Evolutionary conservation across 805 yeast species (phyloP), one percentile per base, ranked within the genome.

Genomic region (Wickerhamiella dianesei): DNA sequence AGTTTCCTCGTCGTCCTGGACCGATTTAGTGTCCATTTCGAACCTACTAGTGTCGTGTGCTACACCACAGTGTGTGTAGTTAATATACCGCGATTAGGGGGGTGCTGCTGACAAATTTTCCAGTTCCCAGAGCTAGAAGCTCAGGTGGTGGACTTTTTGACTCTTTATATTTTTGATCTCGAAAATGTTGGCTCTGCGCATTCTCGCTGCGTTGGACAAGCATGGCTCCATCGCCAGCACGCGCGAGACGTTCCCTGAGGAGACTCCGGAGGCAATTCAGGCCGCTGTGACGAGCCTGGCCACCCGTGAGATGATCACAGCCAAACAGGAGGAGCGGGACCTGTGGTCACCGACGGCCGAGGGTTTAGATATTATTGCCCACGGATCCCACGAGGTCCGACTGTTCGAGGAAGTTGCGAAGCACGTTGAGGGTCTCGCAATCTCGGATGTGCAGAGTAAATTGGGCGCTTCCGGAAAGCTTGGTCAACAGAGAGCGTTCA

Each of bases 401-500:
- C 72, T 92, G 43, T 73, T 85, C 53, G 72, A 76, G 46, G 84
- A 80, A 61, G 86, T 92, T 41, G 70, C 82, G 47, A 74, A 77
- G 56, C 70, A 80, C 42, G 65, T 88, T 44, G 94, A 82, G 48
- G 87, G 89, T 35, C 72, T 92, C 58, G 84, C 82, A 60, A 79
- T 92, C 56, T 63, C 82, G 20, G 96, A 89, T 17, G 66, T 68
- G 35, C 58, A 58, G 44, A 62, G 78, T 47, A 74, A 80, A 54
- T 70, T 89, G 67, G 96, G 96, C 48, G 69, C 77, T 45, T 77
- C 77, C 50, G 97, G 96, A 52, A 80, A 80, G 57, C 74, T 89
- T 53, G 99, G 98, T 53, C 98, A 92, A 69, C 95, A 94, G 56
- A 80, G 88, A 59, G 99, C 97, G 16, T 94, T 92, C 75, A 89